Evolutionary conservation across 768 basidiomycete species (phyloP).

Genomic region (Agrocybe praecox): DNA sequence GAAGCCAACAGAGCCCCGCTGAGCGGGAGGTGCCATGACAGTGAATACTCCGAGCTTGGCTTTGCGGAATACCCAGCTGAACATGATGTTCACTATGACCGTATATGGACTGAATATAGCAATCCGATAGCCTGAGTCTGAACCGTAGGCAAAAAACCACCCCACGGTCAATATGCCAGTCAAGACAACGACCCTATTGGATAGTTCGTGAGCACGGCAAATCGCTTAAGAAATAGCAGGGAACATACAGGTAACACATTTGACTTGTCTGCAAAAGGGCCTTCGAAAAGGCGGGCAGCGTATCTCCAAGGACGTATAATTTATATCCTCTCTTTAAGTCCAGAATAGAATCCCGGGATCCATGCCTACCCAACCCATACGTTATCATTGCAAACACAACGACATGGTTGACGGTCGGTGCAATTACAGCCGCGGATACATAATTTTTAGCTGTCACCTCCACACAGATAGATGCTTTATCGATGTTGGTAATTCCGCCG

Average conservation of each 20-base stretch:
- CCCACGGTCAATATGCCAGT: background rate
- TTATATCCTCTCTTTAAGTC: background rate
- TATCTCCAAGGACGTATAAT: constrained; percentile 1
- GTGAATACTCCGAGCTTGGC: background rate
- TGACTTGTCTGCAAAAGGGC: constrained; percentile 4
- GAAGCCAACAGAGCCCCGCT: background rate
- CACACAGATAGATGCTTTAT: background rate
- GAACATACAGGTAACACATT: constrained; percentile 7
- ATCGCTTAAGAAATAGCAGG: too few species aligned
- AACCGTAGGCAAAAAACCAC: constrained; percentile 1
- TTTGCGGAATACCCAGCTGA: constrained; percentile 6
- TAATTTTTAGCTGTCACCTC: background rate
- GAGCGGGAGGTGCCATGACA: background rate
- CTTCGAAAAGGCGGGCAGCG: constrained; percentile 9
- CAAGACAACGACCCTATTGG: background rate
- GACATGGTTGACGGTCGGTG: background rate
- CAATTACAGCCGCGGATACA: background rate
- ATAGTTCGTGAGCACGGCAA: background rate
- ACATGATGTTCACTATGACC: constrained; percentile 1
- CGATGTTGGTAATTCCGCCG: background rate
- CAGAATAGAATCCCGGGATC: background rate
- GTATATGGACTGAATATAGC: background rate
- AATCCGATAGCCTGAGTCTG: background rate
- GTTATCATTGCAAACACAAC: background rate
- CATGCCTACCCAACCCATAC: background rate